Base-by-base conservation (phyloP, 2,329 filamentous ascomycete species). In the Talaromyces atroroseus region DNA sequence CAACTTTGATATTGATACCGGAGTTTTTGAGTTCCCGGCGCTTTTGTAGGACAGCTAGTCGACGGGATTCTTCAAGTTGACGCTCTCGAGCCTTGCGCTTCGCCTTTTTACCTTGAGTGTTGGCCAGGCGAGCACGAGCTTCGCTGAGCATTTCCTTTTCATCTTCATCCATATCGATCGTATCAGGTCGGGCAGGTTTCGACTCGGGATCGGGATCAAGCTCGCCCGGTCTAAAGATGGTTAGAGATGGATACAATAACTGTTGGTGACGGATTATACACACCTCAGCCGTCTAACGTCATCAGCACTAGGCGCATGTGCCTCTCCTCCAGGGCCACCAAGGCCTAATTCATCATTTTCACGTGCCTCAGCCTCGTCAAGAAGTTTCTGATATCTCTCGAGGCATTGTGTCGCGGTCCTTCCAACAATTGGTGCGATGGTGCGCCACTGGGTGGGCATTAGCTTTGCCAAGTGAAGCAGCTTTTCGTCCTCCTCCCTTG, bases 61-160 rank as follows among this genome's bases (percentile, higher is more conserved):
- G 84, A 58, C 92, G 85, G 14, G 92, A 96, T 76, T 97, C 92
- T 70, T 99, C 94, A 64, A 99, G 82, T 70, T 97, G 92, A 61
- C 94, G 83, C 74, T 99, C 94, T 66, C 94, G 84, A 34, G 94
- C 94, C 80, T 99, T 99, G 64, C 94, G 81, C 80, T 99, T 99
- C 6, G 94, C 94, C 78, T 99, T 99, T 77, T 99, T 99, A 70
- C 94, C 94, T 74, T 97, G 94, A 11, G 94, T 97, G 68, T 99
- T 99, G 61, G 94, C 94, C 62, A 99, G 78, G 76, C 94, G 90
- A 56, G 94, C 94, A 69, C 94, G 89, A 64, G 94, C 94, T 76
- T 99, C 94, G 70, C 92, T 96, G 67, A 99, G 76, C 94, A 99
- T 99, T 75, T 99, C 94, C 78, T 99, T 97, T 74, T 99, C 94